A percentile compares a stretch with the other conserved stretches of the same genome.
phyloP scores from a whole-genome alignment of 1,139 yeast species.

The Yamadazyma atmosphaerica region DNA sequence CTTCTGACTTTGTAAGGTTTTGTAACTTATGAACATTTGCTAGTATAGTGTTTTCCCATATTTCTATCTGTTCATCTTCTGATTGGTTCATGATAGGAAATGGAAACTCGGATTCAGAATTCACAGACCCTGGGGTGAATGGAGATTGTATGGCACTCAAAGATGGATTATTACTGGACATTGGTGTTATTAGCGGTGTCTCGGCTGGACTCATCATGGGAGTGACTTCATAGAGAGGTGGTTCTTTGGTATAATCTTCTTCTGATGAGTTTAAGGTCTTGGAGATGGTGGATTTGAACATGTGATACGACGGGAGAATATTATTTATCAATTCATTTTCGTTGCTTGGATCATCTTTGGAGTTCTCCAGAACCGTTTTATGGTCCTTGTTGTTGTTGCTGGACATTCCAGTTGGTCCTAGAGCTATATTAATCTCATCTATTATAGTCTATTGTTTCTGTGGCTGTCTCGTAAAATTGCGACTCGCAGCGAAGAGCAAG shows the following conservation, averaged over 20 bases:
- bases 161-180: neutral
- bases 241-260: conserved; percentile 43
- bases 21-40: conserved; percentile 45
- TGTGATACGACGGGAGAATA: conserved; percentile 48
- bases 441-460: too few species aligned
- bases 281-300: conserved; percentile 47
- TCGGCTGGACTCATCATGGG: conserved; percentile 24
- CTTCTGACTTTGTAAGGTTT: conserved; percentile 31
- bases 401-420: neutral
- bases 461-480: too few species aligned
- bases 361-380: neutral
- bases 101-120: conserved; percentile 14
- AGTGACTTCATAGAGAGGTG: conserved; percentile 45
- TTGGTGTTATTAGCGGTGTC: neutral
- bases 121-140: conserved; percentile 10
- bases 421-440: too few species aligned
- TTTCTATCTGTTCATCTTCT: conserved; percentile 30
- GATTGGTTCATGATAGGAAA: conserved; percentile 15
- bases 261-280: conserved; percentile 38
- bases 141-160: conserved; percentile 21
- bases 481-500: too few species aligned
- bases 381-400: neutral
- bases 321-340: conserved; percentile 38
- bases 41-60: conserved; percentile 46
- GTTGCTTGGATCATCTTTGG: neutral